Percentiles rank a stretch among this genome's conserved stretches.
phyloP scores from a whole-genome alignment of 2,329 filamentous ascomycete genomes.

The Microcyclospora tardicrescens region DNA sequence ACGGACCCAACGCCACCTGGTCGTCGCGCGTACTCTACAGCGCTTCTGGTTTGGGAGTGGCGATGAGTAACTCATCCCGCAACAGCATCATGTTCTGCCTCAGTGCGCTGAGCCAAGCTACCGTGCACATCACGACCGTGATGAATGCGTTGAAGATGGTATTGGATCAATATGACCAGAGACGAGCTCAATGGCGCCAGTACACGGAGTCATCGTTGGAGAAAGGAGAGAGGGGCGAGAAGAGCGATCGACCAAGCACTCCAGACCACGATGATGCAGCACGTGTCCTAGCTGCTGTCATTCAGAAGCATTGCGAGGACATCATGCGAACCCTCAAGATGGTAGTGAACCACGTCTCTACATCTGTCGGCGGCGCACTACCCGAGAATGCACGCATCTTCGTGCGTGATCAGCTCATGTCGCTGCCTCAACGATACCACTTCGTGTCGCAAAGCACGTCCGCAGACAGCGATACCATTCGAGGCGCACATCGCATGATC shows the following conservation, averaged over 20 bases:
- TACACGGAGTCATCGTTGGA: slow-evolving; percentile 32
- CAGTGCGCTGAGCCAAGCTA: slow-evolving; percentile 66
- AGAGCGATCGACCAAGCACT: slow-evolving; percentile 17
- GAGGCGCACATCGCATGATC: slow-evolving; percentile 60
- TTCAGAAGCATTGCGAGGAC: slow-evolving; percentile 47
- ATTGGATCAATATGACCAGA: slow-evolving; percentile 63
- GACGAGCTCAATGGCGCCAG: slow-evolving; percentile 30
- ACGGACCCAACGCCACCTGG: slow-evolving; percentile 44
- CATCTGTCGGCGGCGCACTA: slow-evolving; percentile 79
- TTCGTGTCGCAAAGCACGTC: slow-evolving; percentile 42
- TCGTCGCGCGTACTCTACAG: slow-evolving; percentile 63
- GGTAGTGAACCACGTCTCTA: slow-evolving; percentile 73
- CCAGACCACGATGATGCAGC: slow-evolving; percentile 27
- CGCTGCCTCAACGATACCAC: slow-evolving; percentile 70
- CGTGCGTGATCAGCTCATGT: slow-evolving; percentile 72
- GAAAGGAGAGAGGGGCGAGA: slow-evolving; percentile 1
- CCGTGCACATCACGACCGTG: slow-evolving; percentile 63
- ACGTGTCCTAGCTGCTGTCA: slow-evolving; percentile 58
- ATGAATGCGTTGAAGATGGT: slow-evolving; percentile 62
- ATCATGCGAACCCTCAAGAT: slow-evolving; percentile 51
- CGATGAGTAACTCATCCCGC: slow-evolving; percentile 80
- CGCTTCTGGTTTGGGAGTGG: slow-evolving; percentile 79
- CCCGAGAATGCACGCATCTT: slow-evolving; percentile 77
- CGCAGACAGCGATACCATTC: slow-evolving; percentile 33
- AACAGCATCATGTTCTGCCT: slow-evolving; percentile 76